Evolutionary conservation across 108 stramenopile species (phyloP), one percentile per base, ranked within the genome.

Genomic region (Aurantiochytrium sp.): DNA sequence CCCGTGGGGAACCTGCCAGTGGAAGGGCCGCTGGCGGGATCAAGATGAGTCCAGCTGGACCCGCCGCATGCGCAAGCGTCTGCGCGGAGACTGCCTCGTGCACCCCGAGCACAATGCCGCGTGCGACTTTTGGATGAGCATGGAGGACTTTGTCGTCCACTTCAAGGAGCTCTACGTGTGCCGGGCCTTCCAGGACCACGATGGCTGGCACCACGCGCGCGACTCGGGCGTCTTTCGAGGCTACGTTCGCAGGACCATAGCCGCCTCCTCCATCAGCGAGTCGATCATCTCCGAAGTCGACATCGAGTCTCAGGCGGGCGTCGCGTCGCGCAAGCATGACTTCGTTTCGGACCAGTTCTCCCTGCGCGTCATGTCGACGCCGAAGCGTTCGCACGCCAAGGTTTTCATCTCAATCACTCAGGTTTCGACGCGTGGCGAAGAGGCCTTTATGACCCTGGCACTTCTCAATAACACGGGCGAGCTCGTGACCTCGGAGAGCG

Each of bases 141-240:
- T 81, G 39, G 73, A 81, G 6, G 73, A 81, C 24, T 81, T 81
- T 2, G 73, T 81, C 39, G 24, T 41, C 12, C 45, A 41, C 21
- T 81, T 81, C 73, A 48, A 81, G 24, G 39, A 81, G 39, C 27
- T 81, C 12, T 48, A 81, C 30, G 73, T 81, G 73, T 81, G 73
- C 73, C 39, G 73, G 15, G 45, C 32, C 73, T 81, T 81, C 24
- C 59, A 15, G 8, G 59, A 65, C 8, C 32, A 27, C 27, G 19
- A 65, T 15, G 8, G 22, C 8, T 65, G 59, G 59, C 27, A 65
- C 12, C 59, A 30, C 59, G 10, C 10, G 6, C 59, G 59, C 10
- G 59, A 34, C 22, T 34, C 24, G 8, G 59, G 59, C 34, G 12
- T 27, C 59, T 65, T 65, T 65, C 24, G 15, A 24, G 34, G 59